Evolutionary conservation across 2,329 filamentous ascomycete genomes (phyloP).

Genomic region (Nothomitra cinnamomea): DNA sequence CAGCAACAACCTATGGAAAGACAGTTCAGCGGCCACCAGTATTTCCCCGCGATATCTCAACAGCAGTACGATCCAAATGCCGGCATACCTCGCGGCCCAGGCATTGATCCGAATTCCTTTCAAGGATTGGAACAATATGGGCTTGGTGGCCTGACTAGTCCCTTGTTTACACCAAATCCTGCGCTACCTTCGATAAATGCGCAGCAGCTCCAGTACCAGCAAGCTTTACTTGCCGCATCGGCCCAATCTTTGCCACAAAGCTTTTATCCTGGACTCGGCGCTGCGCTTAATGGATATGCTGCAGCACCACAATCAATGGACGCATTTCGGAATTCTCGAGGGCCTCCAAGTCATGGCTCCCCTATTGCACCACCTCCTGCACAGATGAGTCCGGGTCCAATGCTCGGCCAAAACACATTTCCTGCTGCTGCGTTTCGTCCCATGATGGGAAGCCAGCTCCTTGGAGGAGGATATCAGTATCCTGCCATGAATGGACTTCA

Average conservation of each 20-base stretch:
- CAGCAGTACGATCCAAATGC: conserved; percentile 21
- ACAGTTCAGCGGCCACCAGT: conserved; percentile 24
- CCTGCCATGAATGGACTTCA: conserved; percentile 23
- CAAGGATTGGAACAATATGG: conserved; percentile 20
- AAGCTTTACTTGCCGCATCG: conserved; percentile 32
- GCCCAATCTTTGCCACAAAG: conserved; percentile 24
- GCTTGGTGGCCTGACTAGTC: conserved; percentile 21
- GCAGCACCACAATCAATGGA: conserved; percentile 24
- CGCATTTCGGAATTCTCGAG: conserved; percentile 24
- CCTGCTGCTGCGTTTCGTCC: conserved; percentile 28
- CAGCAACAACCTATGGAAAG: conserved; percentile 23
- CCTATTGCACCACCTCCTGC: conserved; percentile 17
- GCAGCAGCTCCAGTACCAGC: conserved; percentile 41
- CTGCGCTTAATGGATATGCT: conserved; percentile 19
- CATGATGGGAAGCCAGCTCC: conserved; percentile 24
- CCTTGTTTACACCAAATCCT: conserved; percentile 22
- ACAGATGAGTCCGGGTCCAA: conserved; percentile 16
- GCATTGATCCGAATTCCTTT: conserved; percentile 14
- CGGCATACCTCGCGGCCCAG: conserved; percentile 20
- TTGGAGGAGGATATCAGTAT: conserved; percentile 31
- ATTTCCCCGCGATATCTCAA: conserved; percentile 19
- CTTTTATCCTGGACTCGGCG: conserved; percentile 1
- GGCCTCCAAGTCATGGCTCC: conserved; percentile 21
- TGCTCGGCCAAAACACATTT: conserved; percentile 31
- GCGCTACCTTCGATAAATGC: conserved; percentile 25